Percentiles rank a stretch among this genome's conserved stretches.
phyloP scores from a whole-genome alignment of 441 rosid species.

The Dalechampia spathulata region DNA sequence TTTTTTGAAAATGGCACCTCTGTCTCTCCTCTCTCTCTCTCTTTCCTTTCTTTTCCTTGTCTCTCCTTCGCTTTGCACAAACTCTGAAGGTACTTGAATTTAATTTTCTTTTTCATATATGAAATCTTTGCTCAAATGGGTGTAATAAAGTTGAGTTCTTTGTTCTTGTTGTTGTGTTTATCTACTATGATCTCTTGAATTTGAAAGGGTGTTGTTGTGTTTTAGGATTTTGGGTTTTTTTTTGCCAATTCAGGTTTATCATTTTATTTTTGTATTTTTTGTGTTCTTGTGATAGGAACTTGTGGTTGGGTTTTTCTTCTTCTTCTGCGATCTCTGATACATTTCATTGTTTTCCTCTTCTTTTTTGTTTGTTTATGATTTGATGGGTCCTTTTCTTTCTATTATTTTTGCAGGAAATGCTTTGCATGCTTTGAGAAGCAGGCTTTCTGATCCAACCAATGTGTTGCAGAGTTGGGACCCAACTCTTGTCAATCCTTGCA shows the following conservation, averaged over 20 bases:
- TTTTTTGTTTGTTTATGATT: not conserved
- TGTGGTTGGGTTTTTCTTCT: not conserved
- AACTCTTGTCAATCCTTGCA: slow-evolving; percentile 72
- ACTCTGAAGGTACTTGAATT: slow-evolving; percentile 46
- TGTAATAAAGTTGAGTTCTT: not conserved
- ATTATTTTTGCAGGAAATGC: slow-evolving; percentile 42
- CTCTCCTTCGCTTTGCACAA: slow-evolving; percentile 42
- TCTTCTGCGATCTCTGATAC: not conserved
- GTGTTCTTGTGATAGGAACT: not conserved
- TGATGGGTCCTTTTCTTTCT: not conserved
- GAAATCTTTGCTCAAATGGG: not conserved
- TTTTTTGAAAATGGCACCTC: slow-evolving; percentile 30
- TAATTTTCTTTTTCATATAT: not conserved
- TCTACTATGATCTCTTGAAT: not conserved
- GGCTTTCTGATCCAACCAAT: slow-evolving; percentile 58
- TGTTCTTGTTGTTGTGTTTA: not conserved
- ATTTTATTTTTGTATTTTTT: not conserved
- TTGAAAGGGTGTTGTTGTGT: not conserved
- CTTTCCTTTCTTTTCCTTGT: slow-evolving; percentile 19
- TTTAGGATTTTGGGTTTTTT: not conserved
- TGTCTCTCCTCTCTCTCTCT: slow-evolving; percentile 12
- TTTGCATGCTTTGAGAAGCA: slow-evolving; percentile 51
- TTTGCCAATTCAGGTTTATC: not conserved
- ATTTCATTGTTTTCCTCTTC: not conserved
- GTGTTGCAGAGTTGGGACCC: slow-evolving; percentile 84